Evolutionary conservation across 2,329 filamentous ascomycete species (phyloP).

Genomic region (Talaromyces rugulosus): DNA sequence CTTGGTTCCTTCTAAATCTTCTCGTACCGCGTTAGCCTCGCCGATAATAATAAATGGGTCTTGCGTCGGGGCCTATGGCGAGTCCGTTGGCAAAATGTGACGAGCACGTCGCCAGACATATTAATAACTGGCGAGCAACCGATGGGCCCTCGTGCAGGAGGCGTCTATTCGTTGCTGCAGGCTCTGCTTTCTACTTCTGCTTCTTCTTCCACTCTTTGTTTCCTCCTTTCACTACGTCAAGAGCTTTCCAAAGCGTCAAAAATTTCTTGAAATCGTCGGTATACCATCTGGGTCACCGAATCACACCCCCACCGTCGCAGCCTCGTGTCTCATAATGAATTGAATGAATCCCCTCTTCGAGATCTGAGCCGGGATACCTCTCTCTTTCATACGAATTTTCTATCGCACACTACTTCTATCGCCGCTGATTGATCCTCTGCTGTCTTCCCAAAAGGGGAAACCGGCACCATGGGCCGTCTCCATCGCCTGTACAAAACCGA

Average conservation of each 20-base stretch:
- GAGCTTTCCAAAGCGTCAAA: background rate
- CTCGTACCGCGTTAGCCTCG: background rate
- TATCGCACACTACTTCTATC: background rate
- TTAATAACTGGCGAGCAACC: background rate
- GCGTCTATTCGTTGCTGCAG: background rate
- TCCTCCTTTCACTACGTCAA: background rate
- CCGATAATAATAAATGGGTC: no score
- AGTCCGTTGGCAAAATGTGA: no score
- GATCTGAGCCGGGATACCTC: background rate
- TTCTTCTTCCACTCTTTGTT: background rate
- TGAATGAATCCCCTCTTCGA: background rate
- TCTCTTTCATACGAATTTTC: background rate
- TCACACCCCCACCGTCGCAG: background rate
- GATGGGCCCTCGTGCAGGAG: background rate
- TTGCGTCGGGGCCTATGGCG: background rate
- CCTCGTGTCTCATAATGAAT: background rate
- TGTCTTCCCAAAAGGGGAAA: background rate
- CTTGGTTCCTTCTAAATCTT: background rate
- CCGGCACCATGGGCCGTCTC: slow-evolving; percentile 28
- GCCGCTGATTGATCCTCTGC: background rate
- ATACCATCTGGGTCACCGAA: background rate
- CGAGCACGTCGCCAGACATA: background rate
- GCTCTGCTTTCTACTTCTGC: background rate
- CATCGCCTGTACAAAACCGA: slow-evolving; percentile 40
- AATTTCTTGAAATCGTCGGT: background rate